These are phyloP conservation scores for Coriaria nepalensis DNA, from an alignment of 306 rosid species.

Conservation along the genomic window DNA sequence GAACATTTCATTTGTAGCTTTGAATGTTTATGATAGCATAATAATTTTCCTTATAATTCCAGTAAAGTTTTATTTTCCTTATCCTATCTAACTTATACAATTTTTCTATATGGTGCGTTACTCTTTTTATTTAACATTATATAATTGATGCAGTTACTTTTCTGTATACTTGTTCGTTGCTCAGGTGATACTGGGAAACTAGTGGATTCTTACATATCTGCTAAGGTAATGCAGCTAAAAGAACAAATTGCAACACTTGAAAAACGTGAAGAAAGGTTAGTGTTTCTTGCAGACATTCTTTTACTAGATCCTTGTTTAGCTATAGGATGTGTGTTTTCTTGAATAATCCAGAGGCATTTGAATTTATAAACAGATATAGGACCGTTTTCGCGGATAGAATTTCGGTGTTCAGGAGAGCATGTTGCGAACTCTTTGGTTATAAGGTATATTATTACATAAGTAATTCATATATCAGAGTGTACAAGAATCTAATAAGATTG, in stretches of 20 bases:
- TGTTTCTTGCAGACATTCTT: constrained; percentile 11
- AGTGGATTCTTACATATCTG: constrained; percentile 80
- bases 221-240: constrained; percentile 62
- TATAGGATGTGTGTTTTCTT: neutral
- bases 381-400: constrained; percentile 94
- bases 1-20: no score
- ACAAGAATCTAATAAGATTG: no score
- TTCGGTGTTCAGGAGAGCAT: constrained; percentile 89
- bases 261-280: constrained; percentile 89
- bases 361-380: constrained; percentile 57
- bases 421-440: constrained; percentile 98
- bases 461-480: neutral
- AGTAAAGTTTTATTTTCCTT: no score
- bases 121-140: no score
- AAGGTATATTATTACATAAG: constrained; percentile 48
- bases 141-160: neutral
- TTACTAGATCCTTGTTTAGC: constrained; percentile 4
- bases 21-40: no score
- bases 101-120: no score
- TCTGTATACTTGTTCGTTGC: constrained; percentile 2
- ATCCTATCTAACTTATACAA: no score
- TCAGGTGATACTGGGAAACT: constrained; percentile 73
- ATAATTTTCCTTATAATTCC: no score
- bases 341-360: neutral
- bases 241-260: constrained; percentile 93